phyloP scores from a whole-genome alignment of 192 early-diverging fungal species.

The Podila verticillata region DNA sequence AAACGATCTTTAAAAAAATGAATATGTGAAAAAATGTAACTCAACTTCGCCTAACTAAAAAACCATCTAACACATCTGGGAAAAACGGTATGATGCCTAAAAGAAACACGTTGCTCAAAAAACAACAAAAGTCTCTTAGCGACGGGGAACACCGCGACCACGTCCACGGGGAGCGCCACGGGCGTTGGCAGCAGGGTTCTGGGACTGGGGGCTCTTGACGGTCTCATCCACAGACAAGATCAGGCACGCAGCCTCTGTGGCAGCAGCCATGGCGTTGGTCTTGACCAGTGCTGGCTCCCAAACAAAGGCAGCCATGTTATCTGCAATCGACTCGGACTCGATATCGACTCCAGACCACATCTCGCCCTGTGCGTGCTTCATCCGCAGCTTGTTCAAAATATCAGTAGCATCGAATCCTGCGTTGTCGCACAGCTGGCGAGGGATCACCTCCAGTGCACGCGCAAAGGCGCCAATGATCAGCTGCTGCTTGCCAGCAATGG shows the following conservation, averaged over 20 bases:
- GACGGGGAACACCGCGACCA: conserved; percentile 73
- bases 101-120: neutral
- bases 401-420: conserved; percentile 99
- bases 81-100: too few species aligned
- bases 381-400: conserved; percentile 96
- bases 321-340: conserved; percentile 83
- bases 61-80: too few species aligned
- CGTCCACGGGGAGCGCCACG: conserved; percentile 65
- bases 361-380: conserved; percentile 84
- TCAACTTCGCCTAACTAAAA: too few species aligned
- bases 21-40: too few species aligned
- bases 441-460: conserved; percentile 96
- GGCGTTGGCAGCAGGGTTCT: conserved; percentile 75
- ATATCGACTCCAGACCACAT: conserved; percentile 97
- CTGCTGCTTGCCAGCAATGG: conserved; percentile 99
- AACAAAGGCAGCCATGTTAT: conserved; percentile 93
- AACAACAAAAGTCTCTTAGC: conserved; percentile 37
- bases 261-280: conserved; percentile 93
- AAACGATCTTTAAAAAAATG: too few species aligned
- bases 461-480: conserved; percentile 95
- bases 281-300: conserved; percentile 99
- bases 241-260: conserved; percentile 95
- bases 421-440: conserved; percentile 98
- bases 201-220: conserved; percentile 88
- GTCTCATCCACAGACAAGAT: conserved; percentile 98